A percentile compares a stretch with the other conserved stretches of the same genome.
phyloP scores from a whole-genome alignment of 305 asterid species.

The Fraxinus ornus region DNA sequence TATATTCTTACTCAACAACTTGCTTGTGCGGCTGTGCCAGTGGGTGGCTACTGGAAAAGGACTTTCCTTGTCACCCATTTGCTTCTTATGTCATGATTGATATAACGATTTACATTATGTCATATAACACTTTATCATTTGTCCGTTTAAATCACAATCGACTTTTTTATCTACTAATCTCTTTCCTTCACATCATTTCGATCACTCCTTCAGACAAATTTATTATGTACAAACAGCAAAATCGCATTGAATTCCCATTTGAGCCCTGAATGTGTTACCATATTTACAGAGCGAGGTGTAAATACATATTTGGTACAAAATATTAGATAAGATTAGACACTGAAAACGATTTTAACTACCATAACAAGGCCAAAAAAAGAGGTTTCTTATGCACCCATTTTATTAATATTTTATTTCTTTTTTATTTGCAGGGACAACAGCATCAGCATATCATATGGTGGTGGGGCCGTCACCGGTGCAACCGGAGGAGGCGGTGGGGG shows the following conservation, averaged over 20 bases:
- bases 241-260: not conserved
- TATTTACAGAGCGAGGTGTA: not conserved
- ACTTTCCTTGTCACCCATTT: conserved; percentile 4
- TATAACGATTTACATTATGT: too few relatives aligned
- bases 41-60: conserved; percentile 21
- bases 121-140: too few relatives aligned
- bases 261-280: not conserved
- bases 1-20: not conserved
- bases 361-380: not conserved
- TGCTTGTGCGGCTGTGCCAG: conserved; percentile 23
- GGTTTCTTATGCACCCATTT: not conserved
- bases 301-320: not conserved
- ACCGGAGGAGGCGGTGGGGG: conserved; percentile 8
- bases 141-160: too few relatives aligned
- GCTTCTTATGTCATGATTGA: not conserved
- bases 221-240: too few relatives aligned
- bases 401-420: not conserved
- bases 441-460: conserved; percentile 52
- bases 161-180: too few relatives aligned
- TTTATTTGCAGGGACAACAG: conserved; percentile 51
- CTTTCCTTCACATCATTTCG: too few relatives aligned
- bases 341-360: not conserved
- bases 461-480: conserved; percentile 45
- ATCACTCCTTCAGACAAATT: too few relatives aligned
- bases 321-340: not conserved